Base-by-base conservation (phyloP, 2,329 filamentous ascomycete species). In the Pseudocercospora fuligena region DNA sequence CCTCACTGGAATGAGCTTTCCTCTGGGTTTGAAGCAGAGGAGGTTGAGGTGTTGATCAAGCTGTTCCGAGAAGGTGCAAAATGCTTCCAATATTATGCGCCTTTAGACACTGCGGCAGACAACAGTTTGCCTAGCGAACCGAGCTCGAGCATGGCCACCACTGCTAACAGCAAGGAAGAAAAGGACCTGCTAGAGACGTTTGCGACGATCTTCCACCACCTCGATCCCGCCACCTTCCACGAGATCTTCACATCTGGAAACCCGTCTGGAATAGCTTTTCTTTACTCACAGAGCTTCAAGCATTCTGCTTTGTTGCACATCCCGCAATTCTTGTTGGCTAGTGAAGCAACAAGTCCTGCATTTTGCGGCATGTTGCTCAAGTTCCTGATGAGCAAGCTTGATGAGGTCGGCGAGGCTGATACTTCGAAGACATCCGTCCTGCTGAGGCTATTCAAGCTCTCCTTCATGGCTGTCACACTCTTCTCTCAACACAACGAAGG, bases 281-380 rank as follows among this genome's bases (percentile, higher is more conserved):
- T 99, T 43, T 98, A 99, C 78, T 91, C 97, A 70, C 94, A 98
- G 86, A 97, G 97, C 81, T 97, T 98, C 77, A 93, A 98, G 77
- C 95, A 99, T 79, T 93, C 93, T 1, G 92, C 93, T 27, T 85
- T 99, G 46, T 85, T 99, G 60, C 95, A 99, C 78, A 92, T 99
- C 64, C 94, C 95, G 6, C 95, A 99, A 76, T 99, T 98, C 79
- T 95, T 99, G 80, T 87, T 99, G 60, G 95, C 96, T n/a, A 97
- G 94, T 74, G 95, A 99, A 82, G 94, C 94, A 4, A 99, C 96
- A 0, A 97, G 94, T 27, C 94, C 95, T 0, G 96, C 93, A 70
- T 99, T 99, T 79, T 97, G 94, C 68, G 95, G 96, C 46, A 98
- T 99, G 95, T 88, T 99, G 27, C 83, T 99, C 57, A 93, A 97